Evolutionary conservation across 768 basidiomycete genomes (phyloP).

Genomic region (Suillus spraguei): DNA sequence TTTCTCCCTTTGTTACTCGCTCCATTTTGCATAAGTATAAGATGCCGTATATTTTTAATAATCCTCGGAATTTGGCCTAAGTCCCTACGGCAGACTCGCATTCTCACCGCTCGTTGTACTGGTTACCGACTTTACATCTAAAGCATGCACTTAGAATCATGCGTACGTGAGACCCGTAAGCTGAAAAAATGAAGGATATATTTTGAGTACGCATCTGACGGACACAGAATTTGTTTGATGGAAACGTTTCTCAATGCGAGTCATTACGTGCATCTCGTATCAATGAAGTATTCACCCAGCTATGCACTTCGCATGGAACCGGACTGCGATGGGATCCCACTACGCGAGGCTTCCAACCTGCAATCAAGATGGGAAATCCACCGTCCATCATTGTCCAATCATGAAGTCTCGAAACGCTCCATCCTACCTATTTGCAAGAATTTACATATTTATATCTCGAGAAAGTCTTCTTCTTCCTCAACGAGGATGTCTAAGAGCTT

Average conservation of each 20-base stretch:
- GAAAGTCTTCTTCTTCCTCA: constrained; percentile 78
- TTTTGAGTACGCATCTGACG: background rate
- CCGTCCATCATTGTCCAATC: background rate
- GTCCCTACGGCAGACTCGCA: too few species aligned
- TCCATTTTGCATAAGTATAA: too few species aligned
- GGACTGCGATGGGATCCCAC: background rate
- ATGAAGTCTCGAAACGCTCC: background rate
- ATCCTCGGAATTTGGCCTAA: background rate
- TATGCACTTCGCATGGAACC: background rate
- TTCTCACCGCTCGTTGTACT: background rate
- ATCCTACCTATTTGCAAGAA: background rate
- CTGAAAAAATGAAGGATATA: too few species aligned
- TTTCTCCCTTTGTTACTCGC: background rate
- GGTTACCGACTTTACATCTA: background rate
- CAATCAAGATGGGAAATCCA: background rate
- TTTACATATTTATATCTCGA: constrained; percentile 34
- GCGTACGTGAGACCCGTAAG: background rate
- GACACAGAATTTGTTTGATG: background rate
- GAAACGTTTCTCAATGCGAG: background rate
- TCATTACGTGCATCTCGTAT: background rate
- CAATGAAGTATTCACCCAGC: background rate
- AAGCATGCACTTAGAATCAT: background rate
- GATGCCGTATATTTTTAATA: too few species aligned
- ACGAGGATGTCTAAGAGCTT: constrained; percentile 66
- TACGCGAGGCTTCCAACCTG: background rate